Evolutionary conservation across 2,329 filamentous ascomycete species (phyloP).

Genomic region (Alternaria ventricosa): DNA sequence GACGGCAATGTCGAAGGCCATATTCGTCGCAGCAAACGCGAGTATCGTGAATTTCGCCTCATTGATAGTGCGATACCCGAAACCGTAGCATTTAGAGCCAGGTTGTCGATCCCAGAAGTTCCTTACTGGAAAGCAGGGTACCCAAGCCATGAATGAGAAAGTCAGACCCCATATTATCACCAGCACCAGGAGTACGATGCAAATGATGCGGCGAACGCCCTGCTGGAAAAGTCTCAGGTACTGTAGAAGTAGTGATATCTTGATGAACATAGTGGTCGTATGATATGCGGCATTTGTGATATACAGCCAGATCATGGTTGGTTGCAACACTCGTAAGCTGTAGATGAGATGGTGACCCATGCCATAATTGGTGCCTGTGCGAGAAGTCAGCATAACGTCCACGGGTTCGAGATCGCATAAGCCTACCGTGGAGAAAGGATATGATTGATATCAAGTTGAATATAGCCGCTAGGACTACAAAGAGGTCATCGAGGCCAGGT

Average conservation of each 20-base stretch:
- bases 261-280: slow-evolving; percentile 39
- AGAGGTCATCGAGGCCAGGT: slow-evolving; percentile 45
- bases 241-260: slow-evolving; percentile 44
- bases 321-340: slow-evolving; percentile 13
- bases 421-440: slow-evolving; percentile 28
- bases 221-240: slow-evolving; percentile 42
- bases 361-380: slow-evolving; percentile 31
- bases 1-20: slow-evolving; percentile 39
- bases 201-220: slow-evolving; percentile 24
- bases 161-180: slow-evolving; percentile 35
- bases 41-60: slow-evolving; percentile 27
- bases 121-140: slow-evolving; percentile 37
- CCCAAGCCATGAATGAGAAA: slow-evolving; percentile 39
- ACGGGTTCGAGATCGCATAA: too few relatives aligned
- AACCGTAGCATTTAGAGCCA: slow-evolving; percentile 35
- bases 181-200: slow-evolving; percentile 19
- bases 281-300: slow-evolving; percentile 35
- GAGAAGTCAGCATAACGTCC: slow-evolving; percentile 3
- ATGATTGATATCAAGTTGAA: slow-evolving; percentile 31
- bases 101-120: slow-evolving; percentile 23
- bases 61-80: slow-evolving; percentile 20
- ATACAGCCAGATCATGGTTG: slow-evolving; percentile 33
- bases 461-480: slow-evolving; percentile 36
- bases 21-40: slow-evolving; percentile 37
- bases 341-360: slow-evolving; percentile 41